A percentile compares a stretch with the other conserved stretches of the same genome.
Conservation (phyloP, 306 rosid species). For the Prunus kanzakura region DNA sequence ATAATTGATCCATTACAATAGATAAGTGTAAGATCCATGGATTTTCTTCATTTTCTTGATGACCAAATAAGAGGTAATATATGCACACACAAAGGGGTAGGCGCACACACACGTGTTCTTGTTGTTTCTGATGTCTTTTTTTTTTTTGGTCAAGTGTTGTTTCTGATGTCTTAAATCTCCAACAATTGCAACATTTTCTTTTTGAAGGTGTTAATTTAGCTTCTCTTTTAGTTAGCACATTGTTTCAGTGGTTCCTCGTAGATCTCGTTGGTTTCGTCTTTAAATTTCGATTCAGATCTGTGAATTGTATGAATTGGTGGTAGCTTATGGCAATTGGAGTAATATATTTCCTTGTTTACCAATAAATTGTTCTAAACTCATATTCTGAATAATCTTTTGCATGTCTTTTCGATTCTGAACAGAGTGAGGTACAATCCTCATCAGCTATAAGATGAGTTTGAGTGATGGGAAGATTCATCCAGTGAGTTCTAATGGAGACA, state of each 20-base stretch:
- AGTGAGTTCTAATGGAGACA: constrained; percentile 4
- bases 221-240: too few relatives aligned
- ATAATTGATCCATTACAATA: neutral
- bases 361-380: neutral
- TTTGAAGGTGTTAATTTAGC: too few relatives aligned
- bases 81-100: too few relatives aligned
- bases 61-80: neutral
- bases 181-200: neutral
- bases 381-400: neutral
- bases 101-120: neutral
- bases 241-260: too few relatives aligned
- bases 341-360: neutral
- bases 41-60: neutral
- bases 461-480: constrained; percentile 8
- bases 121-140: neutral
- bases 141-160: neutral
- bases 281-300: constrained; percentile 7
- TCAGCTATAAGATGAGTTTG: constrained; percentile 11
- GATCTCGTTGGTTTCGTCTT: neutral
- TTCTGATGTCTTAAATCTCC: neutral
- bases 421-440: neutral
- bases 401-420: neutral
- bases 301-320: neutral
- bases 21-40: neutral
- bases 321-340: neutral